Conservation (phyloP, 2,329 filamentous ascomycete genomes). For the Beauveria caledonica region DNA sequence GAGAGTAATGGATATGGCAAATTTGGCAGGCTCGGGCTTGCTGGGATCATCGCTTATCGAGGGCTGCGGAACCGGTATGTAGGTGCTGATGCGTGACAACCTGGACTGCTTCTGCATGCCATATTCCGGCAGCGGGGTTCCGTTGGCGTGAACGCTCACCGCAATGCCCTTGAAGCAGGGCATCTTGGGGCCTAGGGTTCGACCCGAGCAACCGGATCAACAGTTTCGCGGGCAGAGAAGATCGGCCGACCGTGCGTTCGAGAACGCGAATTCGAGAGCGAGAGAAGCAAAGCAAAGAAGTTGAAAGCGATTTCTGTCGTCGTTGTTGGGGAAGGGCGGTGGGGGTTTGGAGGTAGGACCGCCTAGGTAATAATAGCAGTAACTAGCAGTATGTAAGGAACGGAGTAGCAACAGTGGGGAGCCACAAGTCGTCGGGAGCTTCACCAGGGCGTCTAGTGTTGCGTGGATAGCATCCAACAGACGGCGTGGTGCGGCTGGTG, state of each 20-base stretch:
- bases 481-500: background rate
- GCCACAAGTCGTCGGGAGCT: background rate
- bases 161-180: slow-evolving; percentile 99
- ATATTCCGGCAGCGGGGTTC: slow-evolving; percentile 78
- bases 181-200: slow-evolving; percentile 39
- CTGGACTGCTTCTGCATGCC: slow-evolving; percentile 91
- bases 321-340: slow-evolving; percentile 12
- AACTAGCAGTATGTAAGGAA: background rate
- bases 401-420: background rate
- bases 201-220: background rate
- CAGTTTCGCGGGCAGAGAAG: background rate
- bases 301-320: background rate
- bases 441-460: background rate
- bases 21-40: slow-evolving; percentile 87
- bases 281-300: slow-evolving; percentile 2
- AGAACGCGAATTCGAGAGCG: background rate
- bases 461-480: background rate
- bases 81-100: slow-evolving; percentile 87
- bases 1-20: slow-evolving; percentile 95
- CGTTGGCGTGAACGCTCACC: slow-evolving; percentile 84
- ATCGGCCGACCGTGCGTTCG: background rate
- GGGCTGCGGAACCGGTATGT: slow-evolving; percentile 89
- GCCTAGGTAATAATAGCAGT: background rate
- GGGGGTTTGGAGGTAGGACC: background rate
- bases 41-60: slow-evolving; percentile 55